These are phyloP conservation scores for Cutaneotrichosporon sp. DNA, from an alignment of 1,284 basidiomycete genomes.

Conservation along the genomic window DNA sequence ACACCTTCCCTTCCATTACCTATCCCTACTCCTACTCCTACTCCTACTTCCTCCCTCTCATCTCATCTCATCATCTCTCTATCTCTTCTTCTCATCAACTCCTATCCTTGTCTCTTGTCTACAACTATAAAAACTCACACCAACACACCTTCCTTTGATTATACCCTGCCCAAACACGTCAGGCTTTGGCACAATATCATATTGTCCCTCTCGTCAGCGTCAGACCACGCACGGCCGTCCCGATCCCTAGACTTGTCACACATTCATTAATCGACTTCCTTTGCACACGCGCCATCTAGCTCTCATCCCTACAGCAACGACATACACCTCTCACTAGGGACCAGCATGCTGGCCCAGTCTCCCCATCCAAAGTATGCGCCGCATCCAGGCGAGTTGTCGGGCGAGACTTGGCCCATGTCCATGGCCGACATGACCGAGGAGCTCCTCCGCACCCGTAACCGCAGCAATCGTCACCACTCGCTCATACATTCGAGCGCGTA, in stretches of 20 bases:
- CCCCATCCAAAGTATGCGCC: conserved; percentile 17
- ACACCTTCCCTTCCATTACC: neutral
- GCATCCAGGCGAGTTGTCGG: conserved; percentile 21
- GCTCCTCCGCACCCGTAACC: conserved; percentile 23
- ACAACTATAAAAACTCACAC: neutral
- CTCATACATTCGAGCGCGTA: conserved; percentile 17
- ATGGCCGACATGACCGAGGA: conserved; percentile 26
- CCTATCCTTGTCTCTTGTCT: neutral
- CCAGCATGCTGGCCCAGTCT: neutral
- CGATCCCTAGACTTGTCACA: neutral
- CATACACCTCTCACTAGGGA: neutral
- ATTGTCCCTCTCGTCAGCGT: neutral
- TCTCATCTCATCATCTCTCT: neutral
- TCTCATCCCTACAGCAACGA: neutral
- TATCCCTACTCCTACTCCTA: neutral
- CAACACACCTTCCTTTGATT: neutral
- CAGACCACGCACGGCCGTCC: neutral
- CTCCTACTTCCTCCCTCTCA: neutral
- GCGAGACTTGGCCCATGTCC: conserved; percentile 23
- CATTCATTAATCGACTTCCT: conserved; percentile 1
- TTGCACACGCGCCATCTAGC: conserved; percentile 1
- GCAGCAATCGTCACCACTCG: conserved; percentile 9
- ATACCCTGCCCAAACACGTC: neutral
- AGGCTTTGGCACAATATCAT: neutral
- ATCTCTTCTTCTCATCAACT: neutral